Base-by-base conservation (phyloP, 129 eudicot species). In the Ambrosia trifida region DNA sequence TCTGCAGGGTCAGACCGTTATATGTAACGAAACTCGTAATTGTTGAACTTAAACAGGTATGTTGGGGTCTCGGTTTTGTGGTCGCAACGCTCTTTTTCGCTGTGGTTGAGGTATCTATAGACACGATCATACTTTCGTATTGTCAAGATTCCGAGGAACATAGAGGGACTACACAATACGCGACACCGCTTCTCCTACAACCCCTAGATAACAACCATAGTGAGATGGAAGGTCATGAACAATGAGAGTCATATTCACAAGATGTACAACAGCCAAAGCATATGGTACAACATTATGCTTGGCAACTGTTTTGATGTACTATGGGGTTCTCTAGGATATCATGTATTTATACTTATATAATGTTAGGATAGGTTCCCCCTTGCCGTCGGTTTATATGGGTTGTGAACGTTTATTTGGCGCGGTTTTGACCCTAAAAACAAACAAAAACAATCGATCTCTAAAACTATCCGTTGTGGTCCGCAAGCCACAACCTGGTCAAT, bases 131-230 rank as follows among this genome's bases (percentile, higher is more conserved):
- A 64, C 98, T 89, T 30, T 93, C 96, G 2, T 93, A 85, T 52
- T 93, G 98, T 80, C 98, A 93, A 73, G 96, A 93, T 56, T 79
- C 97, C 0, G 95, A 94, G 32, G 95, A 88, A 78, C 93, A 89
- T 75, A 87, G 89, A 81, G 98, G 96, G 50, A 89, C 89, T 3
- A 90, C 98, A 19, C 97, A 84, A 66, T 94, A 80, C 38, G 96
- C 97, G 30, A 89, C 96, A 40, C 97, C 96, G 12, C 87, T 94
- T 81, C 87, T 94, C 36, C 70, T 94, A 10, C 85, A 94, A 76
- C 72, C 99, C 44, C 69, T 85, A 18, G 77, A 76, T 66, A 90
- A 85, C 72, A 90, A 85, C 72, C 87, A 86, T 75, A 79, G 79
- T 64, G 94, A 90, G 79, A 81, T 78, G 72, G 90, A 87, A 54